phyloP scores from a whole-genome alignment of 2,329 filamentous ascomycete species.

The Phialocephala subalpina region DNA sequence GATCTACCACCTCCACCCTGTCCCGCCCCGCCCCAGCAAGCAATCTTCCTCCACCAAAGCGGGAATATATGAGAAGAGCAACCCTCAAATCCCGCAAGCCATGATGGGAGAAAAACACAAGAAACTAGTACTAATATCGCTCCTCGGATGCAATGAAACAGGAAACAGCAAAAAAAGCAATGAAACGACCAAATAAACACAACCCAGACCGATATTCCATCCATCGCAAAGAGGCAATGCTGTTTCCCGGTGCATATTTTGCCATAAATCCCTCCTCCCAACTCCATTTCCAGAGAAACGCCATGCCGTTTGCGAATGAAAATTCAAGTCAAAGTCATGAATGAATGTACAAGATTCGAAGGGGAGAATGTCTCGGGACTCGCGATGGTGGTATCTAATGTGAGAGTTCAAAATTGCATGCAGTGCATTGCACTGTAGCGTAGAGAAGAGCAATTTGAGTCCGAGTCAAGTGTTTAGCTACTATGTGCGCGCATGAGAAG shows the following conservation, averaged over 20 bases:
- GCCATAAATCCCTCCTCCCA: neutral
- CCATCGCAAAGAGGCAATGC: conserved; percentile 6
- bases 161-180: neutral
- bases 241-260: conserved; percentile 11
- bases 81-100: conserved; percentile 1
- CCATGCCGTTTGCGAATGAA: conserved; percentile 15
- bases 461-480: conserved; percentile 27
- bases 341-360: conserved; percentile 16
- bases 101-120: neutral
- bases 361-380: conserved; percentile 12
- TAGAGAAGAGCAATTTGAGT: neutral
- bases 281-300: conserved; percentile 13
- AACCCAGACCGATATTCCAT: conserved; percentile 1
- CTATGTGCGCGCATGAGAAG: conserved; percentile 46
- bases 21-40: neutral
- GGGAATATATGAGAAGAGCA: neutral
- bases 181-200: conserved; percentile 1
- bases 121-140: neutral
- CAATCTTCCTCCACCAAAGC: neutral
- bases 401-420: conserved; percentile 15
- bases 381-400: conserved; percentile 33
- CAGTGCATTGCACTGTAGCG: neutral
- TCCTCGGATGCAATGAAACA: conserved; percentile 2
- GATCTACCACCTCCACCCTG: neutral
- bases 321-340: neutral